Evolutionary conservation across 2,329 filamentous ascomycete genomes (phyloP), one percentile per base, ranked within the genome.

Genomic region (Tolypocladium sp.): DNA sequence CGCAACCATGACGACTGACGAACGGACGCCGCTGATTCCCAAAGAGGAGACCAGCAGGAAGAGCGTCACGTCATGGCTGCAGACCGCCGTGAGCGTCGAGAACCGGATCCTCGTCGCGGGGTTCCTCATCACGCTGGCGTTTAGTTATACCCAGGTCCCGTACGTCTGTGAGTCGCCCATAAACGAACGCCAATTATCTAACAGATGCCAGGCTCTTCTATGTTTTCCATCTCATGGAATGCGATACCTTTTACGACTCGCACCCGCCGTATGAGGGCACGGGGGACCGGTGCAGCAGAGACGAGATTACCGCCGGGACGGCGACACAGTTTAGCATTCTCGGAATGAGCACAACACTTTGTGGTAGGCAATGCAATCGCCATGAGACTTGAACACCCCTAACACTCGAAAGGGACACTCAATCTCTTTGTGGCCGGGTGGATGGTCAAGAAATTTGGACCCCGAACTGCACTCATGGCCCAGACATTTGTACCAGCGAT

Each of bases 171-270:
- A 4, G 13, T 49, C 15, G n/a, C 41, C n/a, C n/a, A n/a, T n/a
- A n/a, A n/a, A n/a, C n/a, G n/a, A n/a, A n/a, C n/a, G n/a, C n/a
- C 46, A 51, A 17, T 33, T n/a, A 2, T 51, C 46, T 51, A 33
- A 52, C 15, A 52, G 17, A 27, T 17, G 1, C 10, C 15, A 76
- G 78, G 4, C 71, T 81, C 5, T 73, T 88, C 53, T 88, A 87
- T 69, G 84, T 87, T 30, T 89, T 90, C 65, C 84, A 85, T 59
- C 68, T 88, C 2, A 90, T 90, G 86, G 85, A 84, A 56, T 91
- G 88, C 71, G 84, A 90, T 58, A 79, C 82, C 57, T 91, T 85
- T 69, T 91, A 90, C 71, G 74, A 78, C 41, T 74, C 75, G 2
- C 82, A 89, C 65, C 77, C 81, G 15, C 77, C 79, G 0, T 82